Evolutionary conservation across 2,329 filamentous ascomycete genomes (phyloP).

Genomic region (Sporothrix mexicana): DNA sequence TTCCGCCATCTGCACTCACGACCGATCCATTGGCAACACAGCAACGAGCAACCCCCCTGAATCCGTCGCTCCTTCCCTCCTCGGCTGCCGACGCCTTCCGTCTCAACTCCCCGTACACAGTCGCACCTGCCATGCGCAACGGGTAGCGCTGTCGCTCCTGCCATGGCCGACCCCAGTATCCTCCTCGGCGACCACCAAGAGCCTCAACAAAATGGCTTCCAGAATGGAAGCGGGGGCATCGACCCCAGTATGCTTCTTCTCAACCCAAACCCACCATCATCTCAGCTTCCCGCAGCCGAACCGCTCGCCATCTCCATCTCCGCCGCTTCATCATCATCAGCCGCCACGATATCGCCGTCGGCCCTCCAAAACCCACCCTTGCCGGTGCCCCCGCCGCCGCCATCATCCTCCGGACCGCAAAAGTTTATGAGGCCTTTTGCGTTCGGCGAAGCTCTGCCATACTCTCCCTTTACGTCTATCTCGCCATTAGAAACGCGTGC

Average conservation of each 20-base stretch:
- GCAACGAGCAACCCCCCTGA: background rate
- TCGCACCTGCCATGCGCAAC: conserved; percentile 42
- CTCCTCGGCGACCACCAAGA: conserved; percentile 36
- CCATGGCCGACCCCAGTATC: conserved; percentile 43
- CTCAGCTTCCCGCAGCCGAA: conserved; percentile 30
- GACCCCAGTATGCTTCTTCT: conserved; percentile 39
- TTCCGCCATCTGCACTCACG: background rate
- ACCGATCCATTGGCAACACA: background rate
- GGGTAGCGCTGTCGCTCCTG: conserved; percentile 38
- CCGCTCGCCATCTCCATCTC: conserved; percentile 34
- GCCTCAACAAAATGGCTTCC: conserved; percentile 37
- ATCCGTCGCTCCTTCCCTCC: conserved; percentile 27
- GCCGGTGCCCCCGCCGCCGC: conserved; percentile 31
- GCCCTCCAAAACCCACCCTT: conserved; percentile 17
- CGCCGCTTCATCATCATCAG: conserved; percentile 29
- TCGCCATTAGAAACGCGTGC: conserved; percentile 77
- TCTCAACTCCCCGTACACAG: background rate
- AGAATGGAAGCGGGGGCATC: conserved; percentile 37
- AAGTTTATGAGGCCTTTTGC: conserved; percentile 57
- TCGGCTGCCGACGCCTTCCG: conserved; percentile 14
- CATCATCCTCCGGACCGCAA: conserved; percentile 31
- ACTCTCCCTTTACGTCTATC: conserved; percentile 80
- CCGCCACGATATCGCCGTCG: conserved; percentile 24
- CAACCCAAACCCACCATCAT: conserved; percentile 34
- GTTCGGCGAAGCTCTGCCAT: conserved; percentile 79